phyloP scores from a whole-genome alignment of 192 early-diverging fungal genomes.

The Dissophora globulifera region DNA sequence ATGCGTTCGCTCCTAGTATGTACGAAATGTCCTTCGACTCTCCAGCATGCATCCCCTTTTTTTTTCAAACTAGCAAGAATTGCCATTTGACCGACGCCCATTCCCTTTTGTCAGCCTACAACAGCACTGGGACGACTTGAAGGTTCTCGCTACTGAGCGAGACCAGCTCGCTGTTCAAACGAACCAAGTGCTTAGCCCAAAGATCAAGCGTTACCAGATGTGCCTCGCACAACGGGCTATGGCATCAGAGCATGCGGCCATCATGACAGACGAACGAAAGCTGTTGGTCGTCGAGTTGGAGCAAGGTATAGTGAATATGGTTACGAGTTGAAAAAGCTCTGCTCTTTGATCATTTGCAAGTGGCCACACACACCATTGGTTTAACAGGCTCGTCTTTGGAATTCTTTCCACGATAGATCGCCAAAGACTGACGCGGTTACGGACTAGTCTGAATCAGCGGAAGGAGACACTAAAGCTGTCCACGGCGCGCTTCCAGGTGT shows the following conservation, averaged over 20 bases:
- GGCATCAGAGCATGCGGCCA: conserved; percentile 29
- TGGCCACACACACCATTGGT: background rate
- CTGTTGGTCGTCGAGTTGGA: conserved; percentile 20
- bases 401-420: conserved; percentile 28
- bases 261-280: conserved; percentile 24
- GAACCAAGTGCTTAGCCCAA: conserved; percentile 46
- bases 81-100: too few species aligned
- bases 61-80: too few species aligned
- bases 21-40: too few species aligned
- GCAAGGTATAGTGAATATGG: conserved; percentile 15
- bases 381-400: background rate
- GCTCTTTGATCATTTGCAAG: too few species aligned
- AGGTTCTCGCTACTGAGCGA: conserved; percentile 10
- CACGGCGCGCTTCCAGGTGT: conserved; percentile 32
- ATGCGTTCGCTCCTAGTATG: conserved; percentile 45
- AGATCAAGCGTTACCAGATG: conserved; percentile 40
- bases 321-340: background rate
- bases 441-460: conserved; percentile 32
- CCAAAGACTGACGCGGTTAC: conserved; percentile 18
- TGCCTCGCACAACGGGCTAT: conserved; percentile 40
- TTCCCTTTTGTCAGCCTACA: conserved; percentile 11
- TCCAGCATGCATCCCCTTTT: too few species aligned
- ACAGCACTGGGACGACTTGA: conserved; percentile 37
- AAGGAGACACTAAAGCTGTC: conserved; percentile 41
- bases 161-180: conserved; percentile 30